Conservation (phyloP, 2,329 filamentous ascomycete species). For the Alternaria ventricosa region DNA sequence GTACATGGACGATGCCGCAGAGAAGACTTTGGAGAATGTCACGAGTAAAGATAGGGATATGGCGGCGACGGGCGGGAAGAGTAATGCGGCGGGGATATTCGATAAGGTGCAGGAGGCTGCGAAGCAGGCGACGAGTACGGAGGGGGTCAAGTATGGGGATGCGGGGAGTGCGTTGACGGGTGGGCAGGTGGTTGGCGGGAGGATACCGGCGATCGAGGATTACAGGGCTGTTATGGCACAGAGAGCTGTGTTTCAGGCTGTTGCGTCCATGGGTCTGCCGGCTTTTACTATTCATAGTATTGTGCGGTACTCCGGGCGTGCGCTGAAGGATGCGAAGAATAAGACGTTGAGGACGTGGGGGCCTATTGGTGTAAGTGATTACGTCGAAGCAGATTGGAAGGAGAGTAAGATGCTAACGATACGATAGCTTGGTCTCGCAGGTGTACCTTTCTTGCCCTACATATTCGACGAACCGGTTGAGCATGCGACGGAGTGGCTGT, state of each 20-base stretch:
- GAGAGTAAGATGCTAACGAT: slow-evolving; percentile 5
- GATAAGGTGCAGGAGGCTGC: slow-evolving; percentile 33
- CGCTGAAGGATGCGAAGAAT: slow-evolving; percentile 85
- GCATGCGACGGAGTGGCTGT: slow-evolving; percentile 85
- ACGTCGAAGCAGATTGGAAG: background rate
- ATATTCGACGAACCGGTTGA: slow-evolving; percentile 94
- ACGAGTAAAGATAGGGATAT: slow-evolving; percentile 12
- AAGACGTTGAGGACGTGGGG: slow-evolving; percentile 79
- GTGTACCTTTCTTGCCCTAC: slow-evolving; percentile 80
- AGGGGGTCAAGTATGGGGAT: slow-evolving; percentile 30
- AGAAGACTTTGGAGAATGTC: slow-evolving; percentile 41
- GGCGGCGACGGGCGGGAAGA: slow-evolving; percentile 40
- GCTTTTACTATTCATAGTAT: slow-evolving; percentile 94
- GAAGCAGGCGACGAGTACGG: slow-evolving; percentile 24
- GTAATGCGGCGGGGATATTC: slow-evolving; percentile 13
- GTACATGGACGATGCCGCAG: slow-evolving; percentile 15
- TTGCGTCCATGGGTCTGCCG: slow-evolving; percentile 93
- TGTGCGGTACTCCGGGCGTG: slow-evolving; percentile 84
- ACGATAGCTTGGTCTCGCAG: slow-evolving; percentile 63
- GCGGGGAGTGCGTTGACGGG: slow-evolving; percentile 28
- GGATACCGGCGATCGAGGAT: slow-evolving; percentile 80
- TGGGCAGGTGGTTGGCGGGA: slow-evolving; percentile 44
- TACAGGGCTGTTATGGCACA: slow-evolving; percentile 91
- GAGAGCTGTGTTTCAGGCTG: slow-evolving; percentile 84
- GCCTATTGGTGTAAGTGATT: slow-evolving; percentile 79